Conservation (phyloP, 2,329 filamentous ascomycete species). For the Magnaporthiopsis poae region DNA sequence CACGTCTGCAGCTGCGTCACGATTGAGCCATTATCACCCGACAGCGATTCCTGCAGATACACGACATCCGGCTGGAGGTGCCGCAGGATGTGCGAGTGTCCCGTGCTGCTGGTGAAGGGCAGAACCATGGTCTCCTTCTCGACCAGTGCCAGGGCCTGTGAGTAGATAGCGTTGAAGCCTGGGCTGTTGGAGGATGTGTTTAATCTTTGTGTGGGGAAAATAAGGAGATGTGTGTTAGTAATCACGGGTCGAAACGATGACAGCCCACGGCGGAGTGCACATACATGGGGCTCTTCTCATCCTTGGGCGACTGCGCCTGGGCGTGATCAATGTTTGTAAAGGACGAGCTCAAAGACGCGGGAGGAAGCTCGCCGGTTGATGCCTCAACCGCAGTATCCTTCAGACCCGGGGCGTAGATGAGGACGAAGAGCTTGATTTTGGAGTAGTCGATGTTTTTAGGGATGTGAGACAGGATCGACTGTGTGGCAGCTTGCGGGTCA, state of each 20-base stretch:
- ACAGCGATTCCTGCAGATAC: conserved; percentile 78
- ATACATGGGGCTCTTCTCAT: conserved; percentile 53
- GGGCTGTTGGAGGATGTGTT: conserved; percentile 40
- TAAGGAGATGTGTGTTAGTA: conserved; percentile 25
- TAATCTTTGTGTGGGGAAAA: conserved; percentile 22
- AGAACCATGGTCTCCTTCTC: conserved; percentile 80
- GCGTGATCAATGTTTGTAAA: conserved; percentile 77
- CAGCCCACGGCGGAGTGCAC: conserved; percentile 17
- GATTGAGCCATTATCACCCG: conserved; percentile 62
- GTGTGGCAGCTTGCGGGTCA: neutral
- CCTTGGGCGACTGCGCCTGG: conserved; percentile 58
- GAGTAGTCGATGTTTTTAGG: conserved; percentile 66
- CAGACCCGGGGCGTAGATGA: conserved; percentile 78
- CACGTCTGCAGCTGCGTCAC: conserved; percentile 62
- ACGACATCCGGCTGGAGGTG: conserved; percentile 77
- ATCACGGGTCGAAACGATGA: neutral
- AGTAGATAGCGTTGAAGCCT: conserved; percentile 69
- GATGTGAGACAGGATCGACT: conserved; percentile 84
- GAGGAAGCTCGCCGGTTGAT: conserved; percentile 40
- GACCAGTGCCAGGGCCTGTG: conserved; percentile 68
- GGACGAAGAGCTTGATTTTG: conserved; percentile 67
- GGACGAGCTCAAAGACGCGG: conserved; percentile 63
- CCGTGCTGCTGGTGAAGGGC: conserved; percentile 74
- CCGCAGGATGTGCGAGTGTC: conserved; percentile 76
- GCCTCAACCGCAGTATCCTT: conserved; percentile 54